These are phyloP conservation scores for Nicotiana otophora DNA, from an alignment of 257 asterid species.

Conservation along the genomic window DNA sequence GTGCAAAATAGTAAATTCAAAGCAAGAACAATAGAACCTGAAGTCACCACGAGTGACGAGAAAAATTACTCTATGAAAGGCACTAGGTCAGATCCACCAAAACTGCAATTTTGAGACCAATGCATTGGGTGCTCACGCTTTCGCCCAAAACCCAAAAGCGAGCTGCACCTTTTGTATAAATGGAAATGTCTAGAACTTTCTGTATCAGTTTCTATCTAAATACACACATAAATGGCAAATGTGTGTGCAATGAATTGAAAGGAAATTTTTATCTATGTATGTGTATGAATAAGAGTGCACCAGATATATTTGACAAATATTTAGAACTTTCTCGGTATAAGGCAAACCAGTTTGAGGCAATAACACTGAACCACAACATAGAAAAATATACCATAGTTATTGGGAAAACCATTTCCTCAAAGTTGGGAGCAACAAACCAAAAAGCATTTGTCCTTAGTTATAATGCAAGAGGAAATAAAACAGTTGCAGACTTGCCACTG, in stretches of 20 bases:
- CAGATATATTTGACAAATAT: neutral
- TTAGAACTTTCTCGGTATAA: neutral
- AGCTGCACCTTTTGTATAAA: neutral
- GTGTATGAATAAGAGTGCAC: neutral
- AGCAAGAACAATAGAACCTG: too few species aligned
- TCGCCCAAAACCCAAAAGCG: conserved; percentile 11
- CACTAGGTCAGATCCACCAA: conserved; percentile 17
- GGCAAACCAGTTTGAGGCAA: neutral
- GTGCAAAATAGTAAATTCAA: too few species aligned
- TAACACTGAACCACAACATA: neutral
- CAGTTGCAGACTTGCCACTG: neutral
- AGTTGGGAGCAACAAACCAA: neutral
- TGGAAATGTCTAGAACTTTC: neutral
- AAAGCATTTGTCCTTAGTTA: neutral
- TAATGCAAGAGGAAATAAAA: neutral
- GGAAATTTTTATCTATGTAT: neutral
- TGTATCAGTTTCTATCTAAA: neutral
- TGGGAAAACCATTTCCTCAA: neutral
- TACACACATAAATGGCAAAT: neutral
- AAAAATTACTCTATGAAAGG: neutral
- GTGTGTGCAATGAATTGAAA: neutral
- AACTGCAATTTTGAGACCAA: conserved; percentile 14
- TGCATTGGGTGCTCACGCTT: conserved; percentile 18
- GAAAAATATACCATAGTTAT: neutral
- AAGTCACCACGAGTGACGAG: too few species aligned